These are phyloP conservation scores for Xylaria curta DNA, from an alignment of 495 filamentous ascomycete genomes.

Conservation along the genomic window DNA sequence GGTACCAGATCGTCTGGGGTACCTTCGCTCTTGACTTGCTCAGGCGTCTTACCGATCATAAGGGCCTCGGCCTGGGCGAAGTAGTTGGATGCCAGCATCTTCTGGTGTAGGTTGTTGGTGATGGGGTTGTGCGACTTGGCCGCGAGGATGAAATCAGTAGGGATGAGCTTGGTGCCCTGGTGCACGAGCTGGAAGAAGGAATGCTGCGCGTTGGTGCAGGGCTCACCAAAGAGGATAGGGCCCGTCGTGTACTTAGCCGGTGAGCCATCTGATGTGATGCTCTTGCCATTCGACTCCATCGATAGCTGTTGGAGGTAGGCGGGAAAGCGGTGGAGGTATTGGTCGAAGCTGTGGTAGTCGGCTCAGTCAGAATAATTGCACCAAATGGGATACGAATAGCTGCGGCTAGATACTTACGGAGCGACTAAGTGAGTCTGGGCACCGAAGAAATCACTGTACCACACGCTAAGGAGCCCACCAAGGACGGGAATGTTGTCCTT, in stretches of 20 bases:
- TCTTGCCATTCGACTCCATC: conserved; percentile 99
- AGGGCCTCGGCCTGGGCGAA: conserved; percentile 96
- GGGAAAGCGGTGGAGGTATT: conserved; percentile 98
- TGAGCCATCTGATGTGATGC: conserved; percentile 86
- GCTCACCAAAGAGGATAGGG: conserved; percentile 94
- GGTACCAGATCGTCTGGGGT: conserved; percentile 82
- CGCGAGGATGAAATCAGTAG: conserved; percentile 95
- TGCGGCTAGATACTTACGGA: conserved; percentile 62
- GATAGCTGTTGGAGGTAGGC: conserved; percentile 98
- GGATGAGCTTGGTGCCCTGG: conserved; percentile 98
- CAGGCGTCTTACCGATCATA: conserved; percentile 96
- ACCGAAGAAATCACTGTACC: conserved; percentile 98
- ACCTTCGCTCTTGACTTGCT: conserved; percentile 87
- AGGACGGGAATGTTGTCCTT: conserved; percentile 94
- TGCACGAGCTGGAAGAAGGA: conserved; percentile 99
- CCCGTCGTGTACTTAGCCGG: conserved; percentile 97
- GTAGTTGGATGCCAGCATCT: conserved; percentile 99
- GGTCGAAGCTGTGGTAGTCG: conserved; percentile 72
- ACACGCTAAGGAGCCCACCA: conserved; percentile 92
- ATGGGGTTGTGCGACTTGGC: conserved; percentile 96
- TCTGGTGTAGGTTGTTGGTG: conserved; percentile 90
- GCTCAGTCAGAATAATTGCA: conserved; percentile 29
- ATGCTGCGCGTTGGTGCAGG: conserved; percentile 98
- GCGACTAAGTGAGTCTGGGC: conserved; percentile 97
- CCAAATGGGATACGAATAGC: background rate